phyloP scores from a whole-genome alignment of 805 yeast genomes.

The Saccharomycopsis sp. region DNA sequence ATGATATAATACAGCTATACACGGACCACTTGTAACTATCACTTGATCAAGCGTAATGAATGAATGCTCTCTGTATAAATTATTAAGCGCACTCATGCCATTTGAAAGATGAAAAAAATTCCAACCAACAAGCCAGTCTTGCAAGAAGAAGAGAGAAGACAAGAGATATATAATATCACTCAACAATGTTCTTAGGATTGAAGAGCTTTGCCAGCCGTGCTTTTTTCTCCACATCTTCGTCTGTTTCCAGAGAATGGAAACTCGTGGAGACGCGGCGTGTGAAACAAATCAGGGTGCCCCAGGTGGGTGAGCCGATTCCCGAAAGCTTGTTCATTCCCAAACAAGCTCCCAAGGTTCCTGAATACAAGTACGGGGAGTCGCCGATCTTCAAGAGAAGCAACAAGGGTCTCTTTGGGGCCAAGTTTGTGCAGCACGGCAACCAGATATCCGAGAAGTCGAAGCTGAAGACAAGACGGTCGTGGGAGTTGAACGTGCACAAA shows the following conservation, averaged over 20 bases:
- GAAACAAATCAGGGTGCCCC: constrained; percentile 34
- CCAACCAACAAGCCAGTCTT: too few relatives aligned
- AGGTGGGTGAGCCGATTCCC: constrained; percentile 49
- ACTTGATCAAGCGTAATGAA: too few relatives aligned
- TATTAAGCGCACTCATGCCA: too few relatives aligned
- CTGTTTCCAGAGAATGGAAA: constrained; percentile 30
- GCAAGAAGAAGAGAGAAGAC: too few relatives aligned
- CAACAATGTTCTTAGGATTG: too few relatives aligned
- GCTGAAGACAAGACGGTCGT: constrained; percentile 63
- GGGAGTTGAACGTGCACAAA: constrained; percentile 73
- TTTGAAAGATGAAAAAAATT: too few relatives aligned
- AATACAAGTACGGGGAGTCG: constrained; percentile 74
- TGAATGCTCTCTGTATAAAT: too few relatives aligned
- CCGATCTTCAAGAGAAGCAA: constrained; percentile 73
- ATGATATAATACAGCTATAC: too few relatives aligned
- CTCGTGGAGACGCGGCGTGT: constrained; percentile 40
- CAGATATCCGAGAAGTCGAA: constrained; percentile 65
- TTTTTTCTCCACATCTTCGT: constrained; percentile 18
- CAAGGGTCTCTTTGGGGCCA: constrained; percentile 85
- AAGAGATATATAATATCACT: too few relatives aligned
- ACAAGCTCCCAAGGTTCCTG: constrained; percentile 41
- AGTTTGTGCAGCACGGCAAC: constrained; percentile 68
- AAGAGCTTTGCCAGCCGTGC: too few relatives aligned
- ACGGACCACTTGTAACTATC: too few relatives aligned
- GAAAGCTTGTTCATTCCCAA: constrained; percentile 33